phyloP scores from a whole-genome alignment of 2,329 filamentous ascomycete genomes.

The Sporothrix variecibatus region DNA sequence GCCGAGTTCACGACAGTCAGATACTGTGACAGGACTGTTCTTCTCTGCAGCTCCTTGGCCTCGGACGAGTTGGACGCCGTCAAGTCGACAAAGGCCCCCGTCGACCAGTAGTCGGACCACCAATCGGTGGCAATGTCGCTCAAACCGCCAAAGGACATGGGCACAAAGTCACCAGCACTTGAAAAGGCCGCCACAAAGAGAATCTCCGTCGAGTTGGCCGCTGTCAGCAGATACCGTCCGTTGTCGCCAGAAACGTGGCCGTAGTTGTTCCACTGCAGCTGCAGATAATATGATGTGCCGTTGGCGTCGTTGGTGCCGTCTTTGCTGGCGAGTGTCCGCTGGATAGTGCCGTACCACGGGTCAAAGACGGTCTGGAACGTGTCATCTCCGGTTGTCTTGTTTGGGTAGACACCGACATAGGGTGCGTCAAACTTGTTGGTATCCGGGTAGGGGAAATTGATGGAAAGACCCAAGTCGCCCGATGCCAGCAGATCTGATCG shows the following conservation, averaged over 20 bases:
- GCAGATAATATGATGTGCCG: conserved; percentile 43
- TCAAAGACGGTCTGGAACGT: conserved; percentile 38
- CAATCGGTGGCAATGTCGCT: conserved; percentile 41
- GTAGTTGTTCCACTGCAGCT: conserved; percentile 24
- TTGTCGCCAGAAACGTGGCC: conserved; percentile 19
- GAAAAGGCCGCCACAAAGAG: conserved; percentile 41
- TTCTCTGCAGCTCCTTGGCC: conserved; percentile 49
- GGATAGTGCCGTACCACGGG: conserved; percentile 42
- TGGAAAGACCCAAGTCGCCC: conserved; percentile 48
- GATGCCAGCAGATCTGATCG: conserved; percentile 44
- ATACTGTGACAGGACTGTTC: conserved; percentile 56
- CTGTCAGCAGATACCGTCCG: conserved; percentile 44
- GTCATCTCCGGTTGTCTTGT: conserved; percentile 38
- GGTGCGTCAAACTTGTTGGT: conserved; percentile 56
- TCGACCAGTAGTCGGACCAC: conserved; percentile 54
- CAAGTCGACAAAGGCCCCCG: conserved; percentile 55
- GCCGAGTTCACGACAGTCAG: conserved; percentile 55
- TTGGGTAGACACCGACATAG: conserved; percentile 52
- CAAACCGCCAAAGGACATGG: conserved; percentile 36
- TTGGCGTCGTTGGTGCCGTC: conserved; percentile 34
- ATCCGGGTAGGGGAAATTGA: conserved; percentile 55
- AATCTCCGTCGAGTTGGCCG: conserved; percentile 34
- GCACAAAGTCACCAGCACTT: conserved; percentile 31
- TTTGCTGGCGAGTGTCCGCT: conserved; percentile 46
- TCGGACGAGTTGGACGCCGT: conserved; percentile 44